Base-by-base conservation (phyloP, 169 alveolate genomes). In the Cryptosporidium felis region DNA sequence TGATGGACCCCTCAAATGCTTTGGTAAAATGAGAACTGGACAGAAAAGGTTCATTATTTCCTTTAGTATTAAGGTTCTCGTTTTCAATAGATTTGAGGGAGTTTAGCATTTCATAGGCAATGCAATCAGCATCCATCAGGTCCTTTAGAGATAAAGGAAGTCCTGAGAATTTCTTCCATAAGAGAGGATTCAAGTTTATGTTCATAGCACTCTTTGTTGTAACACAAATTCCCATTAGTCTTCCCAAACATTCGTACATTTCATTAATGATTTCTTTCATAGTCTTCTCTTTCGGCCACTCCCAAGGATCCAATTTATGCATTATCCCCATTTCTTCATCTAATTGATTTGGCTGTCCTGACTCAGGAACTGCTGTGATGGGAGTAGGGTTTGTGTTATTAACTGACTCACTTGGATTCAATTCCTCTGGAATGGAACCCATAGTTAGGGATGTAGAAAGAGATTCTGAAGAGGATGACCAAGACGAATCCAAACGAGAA, bases 191-290 rank as follows among this genome's bases (percentile, higher is more conserved):
- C 59, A 95, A 66, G 8, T 94, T 92, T 26, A 94, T 91, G 66
- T 92, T 94, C 59, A 95, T 65, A 3, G 97, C 94, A 40, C 94
- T 90, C 59, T 94, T 94, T 74, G 94, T 94, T 74, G 95, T 91
- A 61, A 89, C 90, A 66, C 96, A 93, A 94, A 95, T 94, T 12
- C 95, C 97, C 91, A 93, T 90, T n/a, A 95, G 89, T 67, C 97
- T 92, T 23, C 97, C 97, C 80, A 95, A 90, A 21, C 96, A 90
- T 74, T 95, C 97, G 80, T 94, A 94, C 96, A 95, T 93, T 49
- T 74, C 85, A 0, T 10, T 49, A 49, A 74, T 74, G 14, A 74
- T 74, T 36, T 74, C 85, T n/a, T 49, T 56, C 12, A 36, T 53
- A 5, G 32, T 67, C 30, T 74, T 74, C 8, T 74, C 85, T 34